Conservation (phyloP, 2,329 filamentous ascomycete genomes). For the Aspergillus melleus region DNA sequence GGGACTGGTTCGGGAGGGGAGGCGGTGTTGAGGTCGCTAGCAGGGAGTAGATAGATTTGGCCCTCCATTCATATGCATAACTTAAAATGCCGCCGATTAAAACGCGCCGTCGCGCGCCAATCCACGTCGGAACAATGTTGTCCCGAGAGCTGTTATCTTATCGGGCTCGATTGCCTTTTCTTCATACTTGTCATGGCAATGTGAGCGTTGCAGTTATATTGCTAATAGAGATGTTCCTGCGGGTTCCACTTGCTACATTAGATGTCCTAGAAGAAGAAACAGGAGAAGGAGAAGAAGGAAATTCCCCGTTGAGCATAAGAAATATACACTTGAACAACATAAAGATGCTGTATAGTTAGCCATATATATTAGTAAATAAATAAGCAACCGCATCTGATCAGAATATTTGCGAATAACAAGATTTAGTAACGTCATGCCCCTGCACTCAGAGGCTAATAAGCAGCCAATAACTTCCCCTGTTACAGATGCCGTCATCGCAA, state of each 20-base stretch:
- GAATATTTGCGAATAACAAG: not conserved
- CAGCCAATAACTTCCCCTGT: not conserved
- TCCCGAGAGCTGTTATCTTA: slow-evolving; percentile 20
- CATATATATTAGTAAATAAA: not conserved
- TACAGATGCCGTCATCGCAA: not conserved
- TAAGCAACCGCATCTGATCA: not conserved
- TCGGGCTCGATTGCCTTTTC: slow-evolving; percentile 5
- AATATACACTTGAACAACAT: not conserved
- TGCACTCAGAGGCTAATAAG: not conserved
- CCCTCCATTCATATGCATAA: not conserved
- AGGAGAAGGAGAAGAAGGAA: not conserved
- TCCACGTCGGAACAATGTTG: slow-evolving; percentile 10
- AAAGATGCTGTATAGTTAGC: not conserved
- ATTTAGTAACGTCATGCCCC: not conserved
- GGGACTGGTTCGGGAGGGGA: not conserved
- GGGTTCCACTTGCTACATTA: slow-evolving; percentile 31
- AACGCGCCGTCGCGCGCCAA: slow-evolving; percentile 14
- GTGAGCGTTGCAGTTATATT: slow-evolving; percentile 84
- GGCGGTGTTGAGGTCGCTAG: not conserved
- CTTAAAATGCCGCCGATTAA: slow-evolving; percentile 5
- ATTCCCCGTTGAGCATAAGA: not conserved
- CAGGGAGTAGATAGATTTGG: not conserved
- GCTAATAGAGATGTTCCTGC: slow-evolving; percentile 51
- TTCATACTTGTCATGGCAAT: slow-evolving; percentile 50
- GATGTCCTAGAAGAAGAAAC: slow-evolving; percentile 17